Base-by-base conservation (phyloP, 768 basidiomycete genomes). In the Termitomyces sp. region DNA sequence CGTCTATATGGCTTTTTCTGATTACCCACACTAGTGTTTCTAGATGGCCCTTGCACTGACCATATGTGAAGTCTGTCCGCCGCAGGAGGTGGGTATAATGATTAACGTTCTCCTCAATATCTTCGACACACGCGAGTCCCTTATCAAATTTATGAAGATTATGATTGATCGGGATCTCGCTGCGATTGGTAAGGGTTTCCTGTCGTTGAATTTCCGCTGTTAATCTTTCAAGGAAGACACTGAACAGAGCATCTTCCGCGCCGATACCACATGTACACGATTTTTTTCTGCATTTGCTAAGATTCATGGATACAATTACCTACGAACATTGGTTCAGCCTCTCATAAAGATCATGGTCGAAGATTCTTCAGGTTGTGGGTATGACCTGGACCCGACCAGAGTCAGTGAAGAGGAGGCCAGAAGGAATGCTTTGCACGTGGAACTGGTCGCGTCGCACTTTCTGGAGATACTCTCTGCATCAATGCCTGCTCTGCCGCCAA, bases 231-330 rank as follows among this genome's bases (percentile, higher is more conserved):
- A n/a, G 26, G 38, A 69, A 93, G 94, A 84, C 42, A 87, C 79
- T 63, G 92, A 95, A 61, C 78, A 86, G 0, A 80, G 82, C n/a
- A 73, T 98, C 8, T 97, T 98, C 75, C 80, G 95, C 51, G 80
- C 89, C 59, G 97, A 96, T 69, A 88, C 90, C 2, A 90, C 90
- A 1, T 92, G 87, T 64, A 90, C 90, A n/a, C 77, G 90, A 44
- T 87, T 98, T 58, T 73, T 97, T 46, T 92, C 92, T 6, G 84
- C 86, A 2, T 95, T 95, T 64, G 92, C 91, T 4, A 86, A 80
- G 66, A 84, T 89, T n/a, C 92, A 94, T 60, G 95, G 94, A 4
- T 97, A 96, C 70, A 86, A 87, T 57, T 97, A 96, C 69, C 76
- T 97, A n/a, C 82, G 94, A 20, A 83, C 80, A 46, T 78, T 95